Conservation (phyloP, 1,284 basidiomycete species). For the Schizophyllum commune region DNA sequence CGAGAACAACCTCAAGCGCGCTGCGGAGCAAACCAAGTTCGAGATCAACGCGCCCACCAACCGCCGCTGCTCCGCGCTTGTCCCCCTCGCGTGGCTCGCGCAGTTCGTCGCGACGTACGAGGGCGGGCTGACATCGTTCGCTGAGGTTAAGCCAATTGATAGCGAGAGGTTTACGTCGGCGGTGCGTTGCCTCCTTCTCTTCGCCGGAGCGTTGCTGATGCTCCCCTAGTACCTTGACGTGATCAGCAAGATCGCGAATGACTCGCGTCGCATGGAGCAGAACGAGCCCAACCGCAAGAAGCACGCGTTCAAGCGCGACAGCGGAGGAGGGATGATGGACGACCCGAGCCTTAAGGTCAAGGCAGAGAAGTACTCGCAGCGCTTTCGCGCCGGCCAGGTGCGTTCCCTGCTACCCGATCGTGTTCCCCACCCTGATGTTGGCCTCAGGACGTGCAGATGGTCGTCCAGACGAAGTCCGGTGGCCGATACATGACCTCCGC, state of each 20-base stretch:
- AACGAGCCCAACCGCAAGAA: conserved; percentile 33
- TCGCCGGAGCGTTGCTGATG: neutral
- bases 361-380: conserved; percentile 22
- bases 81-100: conserved; percentile 47
- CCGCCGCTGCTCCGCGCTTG: conserved; percentile 25
- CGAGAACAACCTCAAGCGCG: conserved; percentile 30
- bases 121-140: conserved; percentile 28
- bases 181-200: conserved; percentile 19
- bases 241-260: conserved; percentile 34
- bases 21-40: conserved; percentile 8
- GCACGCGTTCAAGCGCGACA: conserved; percentile 26
- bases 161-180: conserved; percentile 25
- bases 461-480: conserved; percentile 14
- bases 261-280: conserved; percentile 39
- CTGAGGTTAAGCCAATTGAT: conserved; percentile 33
- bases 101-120: conserved; percentile 32
- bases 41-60: neutral
- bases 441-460: conserved; percentile 21
- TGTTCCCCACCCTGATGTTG: neutral
- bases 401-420: neutral
- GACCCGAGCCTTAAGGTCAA: conserved; percentile 2
- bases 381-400: conserved; percentile 27
- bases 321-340: conserved; percentile 9
- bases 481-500: conserved; percentile 9
- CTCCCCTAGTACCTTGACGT: conserved; percentile 15